Base-by-base conservation (phyloP, 257 asterid species). In the Solanum sejunctum region DNA sequence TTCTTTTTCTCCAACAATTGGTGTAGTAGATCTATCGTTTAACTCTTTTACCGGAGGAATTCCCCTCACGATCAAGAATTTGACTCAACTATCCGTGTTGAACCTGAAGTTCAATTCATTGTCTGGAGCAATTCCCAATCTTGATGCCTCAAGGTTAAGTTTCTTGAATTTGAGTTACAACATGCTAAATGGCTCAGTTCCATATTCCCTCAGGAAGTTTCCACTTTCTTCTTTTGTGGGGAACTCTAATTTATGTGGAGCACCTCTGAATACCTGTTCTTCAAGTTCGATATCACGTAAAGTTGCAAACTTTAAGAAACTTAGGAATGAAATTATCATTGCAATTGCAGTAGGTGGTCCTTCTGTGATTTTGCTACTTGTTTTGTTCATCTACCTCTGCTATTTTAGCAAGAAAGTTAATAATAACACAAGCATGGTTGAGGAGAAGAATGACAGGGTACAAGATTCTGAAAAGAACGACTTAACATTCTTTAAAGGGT, bases 141-240 rank as follows among this genome's bases (percentile, higher is more conserved):
- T 94, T 52, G 89, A 91, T 21, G 86, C 88, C 17, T 93, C 93
- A 3, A 91, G 87, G 83, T 94, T 96, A 2, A 85, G 32, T 85
- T 7, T 70, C 41, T 77, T 97, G 86, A 95, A 97, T 86, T 73
- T 95, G 93, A 94, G 98, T 84, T 69, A 88, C 82, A 95, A 97
- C 88, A 80, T 80, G 63, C 71, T 95, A 3, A 87, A 84, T 67
- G 99, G 99, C n/a, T 86, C 94, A 2, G 90, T 97, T 41, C 98
- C 99, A 8, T 12, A 43, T 5, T 73, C 96, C 85, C 93, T 97
- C 17, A 81, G 85, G 58, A 94, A 89, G 89, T 97, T 95, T 57
- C 95, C 97, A 1, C 52, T 55, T 81, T 91, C 98, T 32, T 90
- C 98, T 1, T 97, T 97, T 80, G 17, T 83, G 4, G 99, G 98